Evolutionary conservation across 1,139 yeast genomes (phyloP), one percentile per base, ranked within the genome.

Genomic region (Yamadazyma pseudoaaseri): DNA sequence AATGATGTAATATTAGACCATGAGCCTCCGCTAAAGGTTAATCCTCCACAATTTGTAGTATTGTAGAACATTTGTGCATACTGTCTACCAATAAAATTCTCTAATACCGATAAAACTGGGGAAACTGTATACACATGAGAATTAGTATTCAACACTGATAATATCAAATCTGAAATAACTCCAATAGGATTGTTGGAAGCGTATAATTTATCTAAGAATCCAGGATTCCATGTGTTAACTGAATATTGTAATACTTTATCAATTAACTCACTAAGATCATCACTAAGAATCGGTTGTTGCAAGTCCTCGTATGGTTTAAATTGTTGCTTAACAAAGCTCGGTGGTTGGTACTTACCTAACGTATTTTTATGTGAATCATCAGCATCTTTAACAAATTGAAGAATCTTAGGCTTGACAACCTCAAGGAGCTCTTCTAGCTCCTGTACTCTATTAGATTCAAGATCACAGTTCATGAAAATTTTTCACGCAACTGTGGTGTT

Each of bases 121-220:
- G 92, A 81, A 1, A 86, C 96, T 0, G 92, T 85, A 54, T 79
- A 86, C 1, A 86, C 95, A 55, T 86, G 95, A 2, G 90, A 79
- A 56, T 86, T 86, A 10, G 96, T 86, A 60, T 86, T 86, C 39
- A 86, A 65, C 10, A 83, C 63, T 26, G 87, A 79, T 37, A 86
- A 63, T 6, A 86, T 58, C 34, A 86, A 45, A 54, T 86, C 96
- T 2, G 87, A 70, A 5, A 86, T 70, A 6, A 86, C 78, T 3
- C 96, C 96, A 31, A 85, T 81, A 2, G 95, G 92, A 54, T 86
- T 86, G 26, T 86, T 85, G 18, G 87, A 77, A 0, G 95, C 95
- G 49, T 86, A 86, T 39, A 86, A 64, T 56, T 86, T 86, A 56
- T 86, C 96, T 62, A 86, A 60, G 49, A 86, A 86, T 2, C 95